Evolutionary conservation across 1,284 basidiomycete species (phyloP).

Genomic region (Pseudozyma flocculosa): DNA sequence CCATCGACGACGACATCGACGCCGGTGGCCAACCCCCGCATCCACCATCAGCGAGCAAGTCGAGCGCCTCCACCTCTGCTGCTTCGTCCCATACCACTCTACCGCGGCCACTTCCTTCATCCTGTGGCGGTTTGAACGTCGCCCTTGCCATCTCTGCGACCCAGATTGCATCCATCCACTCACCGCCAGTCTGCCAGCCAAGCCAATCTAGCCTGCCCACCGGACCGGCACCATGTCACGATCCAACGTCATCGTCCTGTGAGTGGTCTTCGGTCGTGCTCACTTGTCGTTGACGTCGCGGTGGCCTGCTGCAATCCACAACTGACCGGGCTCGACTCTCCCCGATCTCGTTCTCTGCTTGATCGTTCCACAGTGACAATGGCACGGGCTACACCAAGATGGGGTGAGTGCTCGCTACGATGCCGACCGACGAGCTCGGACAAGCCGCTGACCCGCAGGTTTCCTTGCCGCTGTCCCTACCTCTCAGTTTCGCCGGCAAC

Average conservation of each 20-base stretch:
- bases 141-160: too few relatives aligned
- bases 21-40: too few relatives aligned
- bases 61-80: too few relatives aligned
- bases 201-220: too few relatives aligned
- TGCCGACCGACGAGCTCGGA: neutral
- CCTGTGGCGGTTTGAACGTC: too few relatives aligned
- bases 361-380: slow-evolving; percentile 72
- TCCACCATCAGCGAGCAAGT: too few relatives aligned
- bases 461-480: too few relatives aligned
- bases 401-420: slow-evolving; percentile 69
- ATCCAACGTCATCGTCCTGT: slow-evolving; percentile 56
- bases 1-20: too few relatives aligned
- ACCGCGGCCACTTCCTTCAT: too few relatives aligned
- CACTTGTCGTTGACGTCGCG: too few relatives aligned
- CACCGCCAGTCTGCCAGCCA: neutral
- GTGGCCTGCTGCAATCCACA: too few relatives aligned
- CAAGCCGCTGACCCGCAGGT: slow-evolving; percentile 1
- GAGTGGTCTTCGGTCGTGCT: slow-evolving; percentile 7
- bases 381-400: slow-evolving; percentile 97
- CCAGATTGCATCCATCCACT: neutral
- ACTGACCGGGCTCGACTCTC: slow-evolving; percentile 9
- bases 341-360: slow-evolving; percentile 15
- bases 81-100: too few relatives aligned
- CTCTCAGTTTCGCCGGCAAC: slow-evolving; percentile 87
- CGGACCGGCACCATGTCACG: slow-evolving; percentile 55